A percentile compares a stretch with the other conserved stretches of the same genome.
Evolutionary conservation across 2,329 filamentous ascomycete genomes (phyloP).

Genomic region (Mariannaea elegans): DNA sequence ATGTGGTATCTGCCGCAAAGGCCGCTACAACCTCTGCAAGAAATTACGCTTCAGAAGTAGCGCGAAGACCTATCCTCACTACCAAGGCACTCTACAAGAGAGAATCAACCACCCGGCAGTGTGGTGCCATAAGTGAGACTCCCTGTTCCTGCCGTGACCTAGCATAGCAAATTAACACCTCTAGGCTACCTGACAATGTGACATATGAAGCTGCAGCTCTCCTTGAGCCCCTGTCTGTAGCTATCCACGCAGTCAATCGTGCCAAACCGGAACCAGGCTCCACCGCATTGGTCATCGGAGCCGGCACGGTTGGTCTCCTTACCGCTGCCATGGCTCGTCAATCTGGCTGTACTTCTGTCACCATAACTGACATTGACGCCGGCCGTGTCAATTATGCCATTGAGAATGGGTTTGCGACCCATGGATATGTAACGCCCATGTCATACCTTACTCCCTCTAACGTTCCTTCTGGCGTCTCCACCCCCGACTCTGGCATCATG

Average conservation of each 20-base stretch:
- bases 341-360: conserved; percentile 66
- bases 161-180: conserved; percentile 12
- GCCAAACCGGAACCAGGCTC: conserved; percentile 61
- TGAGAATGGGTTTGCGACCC: conserved; percentile 66
- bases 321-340: conserved; percentile 70
- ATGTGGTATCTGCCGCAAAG: conserved; percentile 60
- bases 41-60: conserved; percentile 69
- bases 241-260: conserved; percentile 68
- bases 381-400: conserved; percentile 69
- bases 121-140: conserved; percentile 68
- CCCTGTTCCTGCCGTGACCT: not conserved
- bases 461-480: conserved; percentile 59
- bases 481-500: conserved; percentile 49
- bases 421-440: conserved; percentile 63
- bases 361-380: conserved; percentile 68
- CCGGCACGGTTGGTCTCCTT: conserved; percentile 69
- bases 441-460: conserved; percentile 54
- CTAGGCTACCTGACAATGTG: conserved; percentile 66
- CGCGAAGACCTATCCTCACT: conserved; percentile 70
- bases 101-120: conserved; percentile 68
- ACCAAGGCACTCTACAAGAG: conserved; percentile 70
- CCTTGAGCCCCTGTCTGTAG: conserved; percentile 69
- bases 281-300: conserved; percentile 70
- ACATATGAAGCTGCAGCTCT: conserved; percentile 68
- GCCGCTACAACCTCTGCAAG: conserved; percentile 70